Evolutionary conservation across 371 early-diverging fungal genomes (phyloP).

Genomic region (Syncephalastrum sp.): DNA sequence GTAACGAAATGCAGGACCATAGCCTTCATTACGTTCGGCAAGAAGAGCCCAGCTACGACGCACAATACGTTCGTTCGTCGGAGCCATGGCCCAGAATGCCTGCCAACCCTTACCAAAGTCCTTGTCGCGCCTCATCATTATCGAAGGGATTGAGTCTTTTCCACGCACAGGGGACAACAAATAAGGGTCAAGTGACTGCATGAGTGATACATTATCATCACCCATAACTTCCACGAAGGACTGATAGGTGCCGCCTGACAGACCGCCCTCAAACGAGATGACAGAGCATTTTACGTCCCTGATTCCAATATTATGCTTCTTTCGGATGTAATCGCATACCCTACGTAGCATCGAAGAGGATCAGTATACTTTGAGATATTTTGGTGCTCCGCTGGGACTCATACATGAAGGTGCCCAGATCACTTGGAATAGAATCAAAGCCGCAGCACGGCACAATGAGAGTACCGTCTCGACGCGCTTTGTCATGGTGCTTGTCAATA

Average conservation of each 20-base stretch:
- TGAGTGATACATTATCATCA: constrained; percentile 7
- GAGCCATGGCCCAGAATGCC: constrained; percentile 58
- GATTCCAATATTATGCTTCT: constrained; percentile 46
- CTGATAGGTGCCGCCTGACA: constrained; percentile 63
- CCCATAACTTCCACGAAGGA: constrained; percentile 33
- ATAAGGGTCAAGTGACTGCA: constrained; percentile 39
- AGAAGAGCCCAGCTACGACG: constrained; percentile 52
- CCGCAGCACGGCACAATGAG: constrained; percentile 85
- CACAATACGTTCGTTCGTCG: constrained; percentile 52
- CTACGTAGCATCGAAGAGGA: constrained; percentile 8
- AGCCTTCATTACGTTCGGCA: constrained; percentile 41
- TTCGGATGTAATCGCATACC: constrained; percentile 49
- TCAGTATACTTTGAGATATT: too few relatives aligned
- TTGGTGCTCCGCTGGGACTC: neutral
- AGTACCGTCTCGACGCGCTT: constrained; percentile 64
- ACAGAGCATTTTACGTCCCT: constrained; percentile 61
- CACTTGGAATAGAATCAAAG: constrained; percentile 88
- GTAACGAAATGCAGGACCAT: constrained; percentile 59
- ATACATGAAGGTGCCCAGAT: constrained; percentile 66
- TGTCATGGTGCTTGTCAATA: constrained; percentile 64
- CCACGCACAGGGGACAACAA: constrained; percentile 29
- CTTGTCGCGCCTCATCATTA: constrained; percentile 23
- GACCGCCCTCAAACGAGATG: constrained; percentile 39
- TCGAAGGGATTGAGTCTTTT: constrained; percentile 25
- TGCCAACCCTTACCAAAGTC: constrained; percentile 55